These are phyloP conservation scores for Daldinia grandis DNA, from an alignment of 495 filamentous ascomycete species.

Conservation along the genomic window DNA sequence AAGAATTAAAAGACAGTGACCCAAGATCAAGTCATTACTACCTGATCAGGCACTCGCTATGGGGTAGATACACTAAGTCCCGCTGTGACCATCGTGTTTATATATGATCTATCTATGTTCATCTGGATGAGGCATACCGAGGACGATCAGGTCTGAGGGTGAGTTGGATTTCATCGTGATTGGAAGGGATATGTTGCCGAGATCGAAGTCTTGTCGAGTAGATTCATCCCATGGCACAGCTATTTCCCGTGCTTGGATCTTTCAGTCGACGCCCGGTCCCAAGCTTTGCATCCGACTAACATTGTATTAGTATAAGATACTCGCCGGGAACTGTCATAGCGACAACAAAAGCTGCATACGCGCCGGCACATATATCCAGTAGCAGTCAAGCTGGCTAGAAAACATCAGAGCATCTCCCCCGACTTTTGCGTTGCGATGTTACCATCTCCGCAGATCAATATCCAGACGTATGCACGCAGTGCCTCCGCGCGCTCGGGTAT, in stretches of 20 bases:
- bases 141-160: not conserved
- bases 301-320: slow-evolving; percentile 5
- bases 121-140: slow-evolving; percentile 1
- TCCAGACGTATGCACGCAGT: not conserved
- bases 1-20: not conserved
- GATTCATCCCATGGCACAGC: not conserved
- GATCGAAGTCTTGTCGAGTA: not conserved
- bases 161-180: not conserved
- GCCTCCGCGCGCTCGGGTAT: not conserved
- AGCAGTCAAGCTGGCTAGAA: slow-evolving; percentile 11
- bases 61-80: slow-evolving; percentile 6
- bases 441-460: slow-evolving; percentile 39
- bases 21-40: slow-evolving; percentile 2
- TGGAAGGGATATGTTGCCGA: not conserved
- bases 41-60: slow-evolving; percentile 14
- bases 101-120: slow-evolving; percentile 9
- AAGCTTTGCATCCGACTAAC: slow-evolving; percentile 10
- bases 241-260: slow-evolving; percentile 17
- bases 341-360: slow-evolving; percentile 40
- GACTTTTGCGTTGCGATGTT: slow-evolving; percentile 29
- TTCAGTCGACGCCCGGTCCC: slow-evolving; percentile 1
- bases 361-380: slow-evolving; percentile 17
- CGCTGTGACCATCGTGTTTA: slow-evolving; percentile 17
- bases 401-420: slow-evolving; percentile 14
- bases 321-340: slow-evolving; percentile 31